Conservation (phyloP, 2,329 filamentous ascomycete genomes). For the Diplodia seriata region DNA sequence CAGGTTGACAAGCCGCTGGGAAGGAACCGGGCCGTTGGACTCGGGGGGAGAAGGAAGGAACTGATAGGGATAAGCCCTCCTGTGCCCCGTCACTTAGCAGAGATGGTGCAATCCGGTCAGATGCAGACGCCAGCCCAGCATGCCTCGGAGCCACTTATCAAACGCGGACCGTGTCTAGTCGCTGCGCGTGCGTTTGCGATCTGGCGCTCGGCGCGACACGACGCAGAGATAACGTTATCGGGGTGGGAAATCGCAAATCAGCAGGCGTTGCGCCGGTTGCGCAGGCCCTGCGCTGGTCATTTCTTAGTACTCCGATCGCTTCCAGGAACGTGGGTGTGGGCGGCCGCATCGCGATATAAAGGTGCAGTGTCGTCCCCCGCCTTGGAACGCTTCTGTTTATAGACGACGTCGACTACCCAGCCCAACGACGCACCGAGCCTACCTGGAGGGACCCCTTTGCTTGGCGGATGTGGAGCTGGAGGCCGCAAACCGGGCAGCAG, state of each 20-base stretch:
- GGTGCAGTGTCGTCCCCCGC: conserved; percentile 15
- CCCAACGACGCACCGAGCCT: conserved; percentile 11
- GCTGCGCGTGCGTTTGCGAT: conserved; percentile 19
- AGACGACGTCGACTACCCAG: conserved; percentile 1
- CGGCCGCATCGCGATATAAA: conserved; percentile 9
- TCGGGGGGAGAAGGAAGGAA: conserved; percentile 10
- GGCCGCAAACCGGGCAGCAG: conserved; percentile 8
- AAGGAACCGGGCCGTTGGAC: conserved; percentile 18
- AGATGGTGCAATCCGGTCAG: conserved; percentile 23
- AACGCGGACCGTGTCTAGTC: conserved; percentile 9
- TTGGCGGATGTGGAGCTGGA: conserved; percentile 1
- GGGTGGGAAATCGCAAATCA: conserved; percentile 28
- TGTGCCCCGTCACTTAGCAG: conserved; percentile 9
- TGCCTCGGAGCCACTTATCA: conserved; percentile 27
- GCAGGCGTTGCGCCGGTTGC: conserved; percentile 18
- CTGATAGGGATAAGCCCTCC: conserved; percentile 4
- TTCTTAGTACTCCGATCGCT: conserved; percentile 14
- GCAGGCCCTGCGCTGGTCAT: conserved; percentile 21
- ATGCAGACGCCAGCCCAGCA: conserved; percentile 13
- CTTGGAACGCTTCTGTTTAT: conserved; percentile 11
- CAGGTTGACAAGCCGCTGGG: conserved; percentile 11
- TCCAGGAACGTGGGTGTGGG: conserved; percentile 8
- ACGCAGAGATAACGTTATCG: conserved; percentile 29
- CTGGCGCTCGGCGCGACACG: conserved; percentile 28
- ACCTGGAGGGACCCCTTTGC: conserved; percentile 14